phyloP scores from a whole-genome alignment of 2,329 filamentous ascomycete genomes.

The Macrophomina phaseolina region DNA sequence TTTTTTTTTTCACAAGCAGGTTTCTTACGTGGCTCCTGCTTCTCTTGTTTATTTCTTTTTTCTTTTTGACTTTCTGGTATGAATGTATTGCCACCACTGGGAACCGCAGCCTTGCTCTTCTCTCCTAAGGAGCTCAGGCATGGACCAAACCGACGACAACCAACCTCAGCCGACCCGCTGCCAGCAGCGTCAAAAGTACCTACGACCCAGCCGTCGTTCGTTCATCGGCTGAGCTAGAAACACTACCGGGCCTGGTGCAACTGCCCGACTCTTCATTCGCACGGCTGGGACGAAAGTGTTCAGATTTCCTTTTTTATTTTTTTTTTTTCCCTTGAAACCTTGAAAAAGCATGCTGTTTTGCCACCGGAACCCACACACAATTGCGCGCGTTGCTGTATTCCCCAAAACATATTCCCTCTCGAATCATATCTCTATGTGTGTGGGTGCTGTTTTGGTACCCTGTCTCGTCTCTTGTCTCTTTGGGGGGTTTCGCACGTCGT shows the following conservation, averaged over 20 bases:
- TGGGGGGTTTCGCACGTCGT: conserved; percentile 15
- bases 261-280: conserved; percentile 12
- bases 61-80: conserved; percentile 10
- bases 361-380: neutral
- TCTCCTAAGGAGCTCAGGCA: neutral
- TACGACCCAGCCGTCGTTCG: conserved; percentile 1
- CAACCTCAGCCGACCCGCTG: conserved; percentile 7
- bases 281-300: conserved; percentile 21
- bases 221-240: neutral
- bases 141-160: conserved; percentile 9
- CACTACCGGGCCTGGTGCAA: conserved; percentile 8
- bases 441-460: neutral
- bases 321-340: conserved; percentile 14
- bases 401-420: conserved; percentile 23
- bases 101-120: neutral
- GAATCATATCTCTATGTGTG: conserved; percentile 2
- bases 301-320: conserved; percentile 19
- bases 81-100: conserved; percentile 13
- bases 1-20: conserved; percentile 14
- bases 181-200: conserved; percentile 10
- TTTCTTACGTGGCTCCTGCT: conserved; percentile 23
- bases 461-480: conserved; percentile 8
- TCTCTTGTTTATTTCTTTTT: conserved; percentile 18
- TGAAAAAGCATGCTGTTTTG: conserved; percentile 20
- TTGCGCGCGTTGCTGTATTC: conserved; percentile 16